Base-by-base conservation (phyloP, 1,284 basidiomycete species). In the Puccinia brachypodii region DNA sequence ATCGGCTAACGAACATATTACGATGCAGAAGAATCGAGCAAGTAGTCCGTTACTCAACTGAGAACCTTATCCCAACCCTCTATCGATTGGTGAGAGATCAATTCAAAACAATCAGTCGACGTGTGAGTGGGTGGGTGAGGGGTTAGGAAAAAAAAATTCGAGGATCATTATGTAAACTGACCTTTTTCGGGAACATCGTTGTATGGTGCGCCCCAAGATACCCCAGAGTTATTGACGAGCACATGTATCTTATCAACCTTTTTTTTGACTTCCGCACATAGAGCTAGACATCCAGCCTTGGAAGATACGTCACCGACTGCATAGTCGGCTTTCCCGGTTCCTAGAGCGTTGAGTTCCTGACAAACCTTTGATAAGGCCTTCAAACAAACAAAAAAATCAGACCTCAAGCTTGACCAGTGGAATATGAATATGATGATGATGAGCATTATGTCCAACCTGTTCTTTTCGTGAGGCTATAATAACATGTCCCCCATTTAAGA, bases 191-290 rank as follows among this genome's bases (percentile, higher is more conserved):
- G 82, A 31, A 82, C 64, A 56, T 82, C 40, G 33, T 74, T 53
- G 60, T 62, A 81, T 40, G 82, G 82, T 0, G 82, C 82, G n/a
- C 82, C 82, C 82, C 82, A 82, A 25, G 76, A 69, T n/a, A 81
- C 82, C 13, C 82, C 82, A 9, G 82, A 82, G 42, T 82, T 82
- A 40, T 82, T 82, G 33, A 82, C 73, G 7, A 82, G 68, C 13
- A 82, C 76, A 50, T 82, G 75, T 40, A 82, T 60, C 42, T 81
- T 82, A 31, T 42, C 60, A 25, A 77, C 82, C 53, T 44, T 82
- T 44, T 71, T 50, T 64, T 82, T 82, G 0, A 82, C 64, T 33
- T 82, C 58, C 28, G 62, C 56, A 69, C 75, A 76, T 33, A 82
- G 40, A 16, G 64, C 78, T 62, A 77, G 50, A 71, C 82, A 82